These are phyloP conservation scores for Corchorus olitorius DNA, from an alignment of 345 rosid species.

Conservation along the genomic window DNA sequence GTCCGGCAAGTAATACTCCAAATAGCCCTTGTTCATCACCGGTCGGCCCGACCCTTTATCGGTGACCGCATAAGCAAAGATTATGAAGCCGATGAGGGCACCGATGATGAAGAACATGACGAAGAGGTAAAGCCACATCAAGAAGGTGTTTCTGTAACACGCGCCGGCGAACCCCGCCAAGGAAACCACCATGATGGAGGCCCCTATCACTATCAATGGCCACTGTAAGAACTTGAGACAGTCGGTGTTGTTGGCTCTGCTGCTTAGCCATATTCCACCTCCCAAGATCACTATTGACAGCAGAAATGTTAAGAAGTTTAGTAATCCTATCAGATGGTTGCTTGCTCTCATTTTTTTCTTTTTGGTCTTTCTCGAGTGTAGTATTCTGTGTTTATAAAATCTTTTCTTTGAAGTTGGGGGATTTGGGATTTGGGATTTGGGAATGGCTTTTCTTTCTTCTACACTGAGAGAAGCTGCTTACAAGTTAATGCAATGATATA, in stretches of 20 bases:
- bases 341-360: conserved; percentile 57
- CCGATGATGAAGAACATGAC: conserved; percentile 83
- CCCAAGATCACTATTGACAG: conserved; percentile 85
- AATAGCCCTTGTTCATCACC: conserved; percentile 52
- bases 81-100: conserved; percentile 79
- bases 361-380: not conserved
- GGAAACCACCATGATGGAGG: conserved; percentile 74
- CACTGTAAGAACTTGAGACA: conserved; percentile 90
- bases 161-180: conserved; percentile 89
- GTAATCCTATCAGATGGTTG: conserved; percentile 76
- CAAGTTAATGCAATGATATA: conserved; percentile 2
- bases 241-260: conserved; percentile 85
- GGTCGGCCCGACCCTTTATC: conserved; percentile 77
- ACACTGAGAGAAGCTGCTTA: not conserved
- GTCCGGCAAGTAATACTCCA: conserved; percentile 66
- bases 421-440: too few relatives aligned
- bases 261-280: conserved; percentile 99
- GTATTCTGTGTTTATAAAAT: not conserved
- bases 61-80: conserved; percentile 86
- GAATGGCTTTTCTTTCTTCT: not conserved
- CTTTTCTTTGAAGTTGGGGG: not conserved
- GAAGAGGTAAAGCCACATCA: conserved; percentile 83
- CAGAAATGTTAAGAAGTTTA: conserved; percentile 87
- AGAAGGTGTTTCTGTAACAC: conserved; percentile 75
- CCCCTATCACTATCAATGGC: conserved; percentile 86